These are phyloP conservation scores for Gossypium sturtianum DNA, from an alignment of 345 rosid genomes.

Conservation along the genomic window DNA sequence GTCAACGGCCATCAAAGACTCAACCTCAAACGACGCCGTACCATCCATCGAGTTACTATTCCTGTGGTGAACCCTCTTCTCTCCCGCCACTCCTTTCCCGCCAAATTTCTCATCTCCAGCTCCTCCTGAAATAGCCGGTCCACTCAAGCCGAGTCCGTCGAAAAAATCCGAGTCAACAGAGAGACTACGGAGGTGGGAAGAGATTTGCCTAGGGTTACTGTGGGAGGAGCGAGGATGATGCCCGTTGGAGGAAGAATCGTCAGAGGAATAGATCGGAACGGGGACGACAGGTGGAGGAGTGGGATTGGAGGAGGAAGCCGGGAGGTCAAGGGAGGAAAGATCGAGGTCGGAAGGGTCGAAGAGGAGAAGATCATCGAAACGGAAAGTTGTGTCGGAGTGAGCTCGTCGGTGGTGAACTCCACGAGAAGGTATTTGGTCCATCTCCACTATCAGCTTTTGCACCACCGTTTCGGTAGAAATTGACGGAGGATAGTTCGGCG, in stretches of 20 bases:
- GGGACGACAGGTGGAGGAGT: conserved; percentile 20
- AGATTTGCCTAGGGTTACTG: conserved; percentile 27
- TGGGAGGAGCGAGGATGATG: conserved; percentile 17
- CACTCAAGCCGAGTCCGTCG: conserved; percentile 32
- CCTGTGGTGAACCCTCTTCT: conserved; percentile 47
- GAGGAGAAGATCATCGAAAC: conserved; percentile 78
- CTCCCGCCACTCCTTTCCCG: conserved; percentile 38
- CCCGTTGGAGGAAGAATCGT: conserved; percentile 49
- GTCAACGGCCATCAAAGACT: conserved; percentile 45
- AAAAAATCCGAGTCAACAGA: conserved; percentile 89
- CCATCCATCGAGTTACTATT: conserved; percentile 92
- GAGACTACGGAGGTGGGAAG: conserved; percentile 72
- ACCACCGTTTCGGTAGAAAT: not conserved
- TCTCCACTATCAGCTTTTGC: conserved; percentile 12
- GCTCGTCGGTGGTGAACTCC: conserved; percentile 79
- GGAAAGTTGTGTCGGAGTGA: conserved; percentile 86
- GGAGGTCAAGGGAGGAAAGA: conserved; percentile 62
- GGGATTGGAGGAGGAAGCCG: conserved; percentile 12
- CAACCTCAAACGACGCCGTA: conserved; percentile 47
- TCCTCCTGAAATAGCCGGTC: conserved; percentile 23
- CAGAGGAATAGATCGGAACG: conserved; percentile 56
- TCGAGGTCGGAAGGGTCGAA: conserved; percentile 85
- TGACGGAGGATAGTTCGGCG: not conserved
- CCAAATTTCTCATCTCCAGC: conserved; percentile 29
- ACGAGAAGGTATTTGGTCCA: conserved; percentile 41